A percentile compares a stretch with the other conserved stretches of the same genome.
phyloP scores from a whole-genome alignment of 495 filamentous ascomycete species.

The Lichenothelia convexa region DNA sequence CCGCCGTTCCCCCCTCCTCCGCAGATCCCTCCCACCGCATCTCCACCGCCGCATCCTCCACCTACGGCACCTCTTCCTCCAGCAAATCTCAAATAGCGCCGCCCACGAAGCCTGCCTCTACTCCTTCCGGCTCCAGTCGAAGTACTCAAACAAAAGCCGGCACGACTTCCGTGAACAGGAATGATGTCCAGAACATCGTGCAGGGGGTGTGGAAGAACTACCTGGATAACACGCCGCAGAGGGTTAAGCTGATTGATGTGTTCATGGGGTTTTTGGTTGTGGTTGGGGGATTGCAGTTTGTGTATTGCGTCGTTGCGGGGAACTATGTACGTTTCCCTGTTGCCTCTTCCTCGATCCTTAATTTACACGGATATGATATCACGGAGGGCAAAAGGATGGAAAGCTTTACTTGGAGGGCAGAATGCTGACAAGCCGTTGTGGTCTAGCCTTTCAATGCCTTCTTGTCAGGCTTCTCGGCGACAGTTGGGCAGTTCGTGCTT shows the following conservation, averaged over 20 bases:
- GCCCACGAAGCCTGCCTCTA: conserved; percentile 2
- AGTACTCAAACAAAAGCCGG: not conserved
- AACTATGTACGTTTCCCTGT: conserved; percentile 58
- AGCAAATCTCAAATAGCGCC: no score
- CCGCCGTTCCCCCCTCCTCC: conserved; percentile 18
- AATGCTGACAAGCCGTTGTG: not conserved
- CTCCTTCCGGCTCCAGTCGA: not conserved
- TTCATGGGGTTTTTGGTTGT: conserved; percentile 84
- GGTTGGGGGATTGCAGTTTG: conserved; percentile 76
- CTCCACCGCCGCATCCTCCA: conserved; percentile 14
- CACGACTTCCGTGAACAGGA: conserved; percentile 24
- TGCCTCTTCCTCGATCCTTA: not conserved
- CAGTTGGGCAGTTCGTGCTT: conserved; percentile 93
- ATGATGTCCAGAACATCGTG: conserved; percentile 34
- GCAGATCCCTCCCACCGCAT: conserved; percentile 13
- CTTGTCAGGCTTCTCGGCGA: conserved; percentile 81
- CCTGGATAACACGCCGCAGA: conserved; percentile 58
- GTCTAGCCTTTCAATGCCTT: conserved; percentile 93
- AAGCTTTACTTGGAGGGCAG: not conserved
- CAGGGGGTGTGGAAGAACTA: conserved; percentile 55
- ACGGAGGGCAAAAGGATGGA: not conserved
- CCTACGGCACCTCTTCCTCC: not conserved
- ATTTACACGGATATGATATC: not conserved
- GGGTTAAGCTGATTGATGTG: conserved; percentile 76
- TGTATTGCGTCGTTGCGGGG: conserved; percentile 78